Base-by-base conservation (phyloP, 257 asterid species). In the Capsicum rhomboideum region DNA sequence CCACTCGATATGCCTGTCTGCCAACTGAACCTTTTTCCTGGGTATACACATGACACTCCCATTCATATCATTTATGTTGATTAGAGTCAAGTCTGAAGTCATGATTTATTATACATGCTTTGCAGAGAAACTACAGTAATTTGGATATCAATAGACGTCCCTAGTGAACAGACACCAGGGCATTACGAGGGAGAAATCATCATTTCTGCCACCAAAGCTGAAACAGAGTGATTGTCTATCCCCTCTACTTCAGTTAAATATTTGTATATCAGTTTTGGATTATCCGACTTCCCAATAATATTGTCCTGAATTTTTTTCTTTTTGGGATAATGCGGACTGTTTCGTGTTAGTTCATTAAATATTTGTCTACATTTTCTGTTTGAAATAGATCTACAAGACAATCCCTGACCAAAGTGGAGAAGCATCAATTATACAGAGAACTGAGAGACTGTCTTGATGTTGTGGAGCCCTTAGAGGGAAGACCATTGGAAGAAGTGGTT, bases 151-250 rank as follows among this genome's bases (percentile, higher is more conserved):
- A 86, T 97, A 74, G 98, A 92, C 86, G 97, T 97, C 84, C 97
- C 98, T 84, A 87, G 71, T 86, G 87, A 90, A 74, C 99, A 95
- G 84, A 92, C 97, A 83, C 97, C 98, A 23, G 99, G 98, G 82
- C 98, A 92, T 86, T 97, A 97, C 85, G 99, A 93, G 85, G 99
- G 98, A 87, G 99, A 95, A 86, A 52, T 97, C 82, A 88, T 93
- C 82, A 87, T 97, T 85, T 92, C 97, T 64, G 98, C 99, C 83
- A 86, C 87, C 84, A 91, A 92, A 90, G 90, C 91, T 87, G 96
- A 92, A 61, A 54, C 96, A 90, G 95, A 90, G 99, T 95, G 89
- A 93, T 87, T 49, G 82, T 87, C 93, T 87, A 82, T 83, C 87
- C 94, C 81, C 86, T 86, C 79, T 86, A 71, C 86, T 87, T 75